These are phyloP conservation scores for Cyclotella cryptica DNA, from an alignment of 108 stramenopile species.

Conservation along the genomic window DNA sequence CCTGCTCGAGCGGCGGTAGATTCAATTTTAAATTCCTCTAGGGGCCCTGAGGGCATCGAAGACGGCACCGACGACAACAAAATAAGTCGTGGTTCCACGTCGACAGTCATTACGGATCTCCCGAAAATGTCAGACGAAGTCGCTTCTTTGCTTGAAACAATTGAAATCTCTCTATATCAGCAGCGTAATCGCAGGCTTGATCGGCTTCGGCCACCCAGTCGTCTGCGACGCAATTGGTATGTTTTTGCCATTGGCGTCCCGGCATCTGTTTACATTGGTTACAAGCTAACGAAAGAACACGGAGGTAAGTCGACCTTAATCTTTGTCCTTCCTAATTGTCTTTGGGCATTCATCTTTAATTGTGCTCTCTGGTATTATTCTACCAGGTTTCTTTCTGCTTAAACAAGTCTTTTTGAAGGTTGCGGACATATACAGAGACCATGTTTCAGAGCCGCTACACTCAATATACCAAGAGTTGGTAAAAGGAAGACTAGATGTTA, in stretches of 20 bases:
- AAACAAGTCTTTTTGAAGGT: slow-evolving; percentile 51
- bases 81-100: neutral
- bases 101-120: slow-evolving; percentile 68
- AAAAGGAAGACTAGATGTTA: slow-evolving; percentile 71
- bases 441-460: slow-evolving; percentile 66
- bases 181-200: slow-evolving; percentile 75
- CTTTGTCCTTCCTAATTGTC: neutral
- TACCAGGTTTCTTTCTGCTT: slow-evolving; percentile 30
- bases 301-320: slow-evolving; percentile 16
- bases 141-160: slow-evolving; percentile 64
- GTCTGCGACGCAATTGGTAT: slow-evolving; percentile 80
- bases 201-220: slow-evolving; percentile 65
- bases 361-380: neutral
- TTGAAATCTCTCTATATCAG: slow-evolving; percentile 73
- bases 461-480: slow-evolving; percentile 78
- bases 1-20: slow-evolving; percentile 20
- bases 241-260: slow-evolving; percentile 66
- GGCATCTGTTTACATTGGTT: slow-evolving; percentile 45
- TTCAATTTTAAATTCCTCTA: no score
- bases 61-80: neutral
- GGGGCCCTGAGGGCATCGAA: neutral
- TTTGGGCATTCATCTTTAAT: neutral
- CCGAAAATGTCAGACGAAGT: slow-evolving; percentile 77
- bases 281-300: slow-evolving; percentile 59
- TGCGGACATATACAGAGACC: slow-evolving; percentile 64